A percentile compares a stretch with the other conserved stretches of the same genome.
Evolutionary conservation across 495 filamentous ascomycete species (phyloP).

Genomic region (Penicillium verhagenii): DNA sequence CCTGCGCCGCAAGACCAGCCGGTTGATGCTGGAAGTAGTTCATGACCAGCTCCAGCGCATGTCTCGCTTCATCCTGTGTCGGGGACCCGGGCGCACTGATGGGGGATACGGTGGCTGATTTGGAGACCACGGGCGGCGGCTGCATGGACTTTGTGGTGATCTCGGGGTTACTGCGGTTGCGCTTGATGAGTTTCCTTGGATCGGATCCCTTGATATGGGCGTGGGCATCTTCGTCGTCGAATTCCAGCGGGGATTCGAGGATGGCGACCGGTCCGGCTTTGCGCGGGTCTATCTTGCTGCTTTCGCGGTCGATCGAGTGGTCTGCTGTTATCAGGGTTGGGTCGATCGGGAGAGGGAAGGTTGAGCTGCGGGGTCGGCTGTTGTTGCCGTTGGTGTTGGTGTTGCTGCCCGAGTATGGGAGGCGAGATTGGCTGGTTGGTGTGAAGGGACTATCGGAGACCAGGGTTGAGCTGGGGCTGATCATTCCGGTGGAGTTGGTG

Average conservation of each 20-base stretch:
- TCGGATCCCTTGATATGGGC: constrained; percentile 20
- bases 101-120: constrained; percentile 39
- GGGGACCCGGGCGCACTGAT: constrained; percentile 56
- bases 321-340: constrained; percentile 68
- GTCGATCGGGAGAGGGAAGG: constrained; percentile 74
- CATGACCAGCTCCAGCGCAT: constrained; percentile 82
- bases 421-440: constrained; percentile 61
- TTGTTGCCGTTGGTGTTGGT: no score
- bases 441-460: constrained; percentile 74
- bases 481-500: constrained; percentile 66
- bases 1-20: constrained; percentile 66
- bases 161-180: constrained; percentile 45
- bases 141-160: constrained; percentile 49
- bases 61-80: constrained; percentile 84
- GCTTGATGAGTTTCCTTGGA: constrained; percentile 37
- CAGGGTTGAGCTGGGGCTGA: constrained; percentile 85
- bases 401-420: constrained; percentile 52
- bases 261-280: constrained; percentile 56
- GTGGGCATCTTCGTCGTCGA: constrained; percentile 34
- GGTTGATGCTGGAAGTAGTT: constrained; percentile 79
- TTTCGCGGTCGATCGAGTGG: constrained; percentile 59
- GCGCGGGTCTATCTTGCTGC: constrained; percentile 54
- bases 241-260: constrained; percentile 70
- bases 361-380: constrained; percentile 84
- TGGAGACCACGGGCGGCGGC: constrained; percentile 34